A percentile compares a stretch with the other conserved stretches of the same genome.
These are phyloP conservation scores for Penicillium lividum DNA, from an alignment of 495 filamentous ascomycete genomes.

Conservation along the genomic window DNA sequence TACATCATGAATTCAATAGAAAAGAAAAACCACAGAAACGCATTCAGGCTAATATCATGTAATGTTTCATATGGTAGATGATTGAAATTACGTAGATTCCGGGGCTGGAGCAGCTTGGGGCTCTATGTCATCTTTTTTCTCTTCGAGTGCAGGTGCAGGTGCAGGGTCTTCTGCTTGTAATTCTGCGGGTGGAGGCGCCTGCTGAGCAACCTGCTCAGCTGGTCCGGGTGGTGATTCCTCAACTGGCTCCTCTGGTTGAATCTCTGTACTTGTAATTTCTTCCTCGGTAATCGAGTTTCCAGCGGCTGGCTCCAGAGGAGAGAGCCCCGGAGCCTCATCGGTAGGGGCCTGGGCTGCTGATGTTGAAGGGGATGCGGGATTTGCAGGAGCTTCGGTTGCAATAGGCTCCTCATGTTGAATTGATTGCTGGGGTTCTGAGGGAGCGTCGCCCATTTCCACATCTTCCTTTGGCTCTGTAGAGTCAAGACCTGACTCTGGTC, in stretches of 20 bases:
- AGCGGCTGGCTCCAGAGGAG: conserved; percentile 1
- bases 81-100: conserved; percentile 3
- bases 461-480: conserved; percentile 13
- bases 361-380: neutral
- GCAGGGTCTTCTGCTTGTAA: neutral
- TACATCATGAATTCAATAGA: conserved; percentile 8
- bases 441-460: conserved; percentile 14
- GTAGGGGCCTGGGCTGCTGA: neutral
- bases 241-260: neutral
- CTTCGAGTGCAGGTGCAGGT: neutral
- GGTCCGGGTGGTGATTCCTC: neutral
- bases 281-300: neutral
- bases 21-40: neutral
- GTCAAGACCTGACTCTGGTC: neutral
- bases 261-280: neutral
- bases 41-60: neutral
- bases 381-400: neutral
- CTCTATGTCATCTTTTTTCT: conserved; percentile 1
- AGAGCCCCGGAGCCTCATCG: neutral
- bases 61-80: conserved; percentile 11
- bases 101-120: conserved; percentile 2
- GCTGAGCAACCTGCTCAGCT: neutral
- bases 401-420: neutral
- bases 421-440: conserved; percentile 1
- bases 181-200: neutral